phyloP scores from a whole-genome alignment of 2,329 filamentous ascomycete genomes.

The Ceratocystis harringtonii region DNA sequence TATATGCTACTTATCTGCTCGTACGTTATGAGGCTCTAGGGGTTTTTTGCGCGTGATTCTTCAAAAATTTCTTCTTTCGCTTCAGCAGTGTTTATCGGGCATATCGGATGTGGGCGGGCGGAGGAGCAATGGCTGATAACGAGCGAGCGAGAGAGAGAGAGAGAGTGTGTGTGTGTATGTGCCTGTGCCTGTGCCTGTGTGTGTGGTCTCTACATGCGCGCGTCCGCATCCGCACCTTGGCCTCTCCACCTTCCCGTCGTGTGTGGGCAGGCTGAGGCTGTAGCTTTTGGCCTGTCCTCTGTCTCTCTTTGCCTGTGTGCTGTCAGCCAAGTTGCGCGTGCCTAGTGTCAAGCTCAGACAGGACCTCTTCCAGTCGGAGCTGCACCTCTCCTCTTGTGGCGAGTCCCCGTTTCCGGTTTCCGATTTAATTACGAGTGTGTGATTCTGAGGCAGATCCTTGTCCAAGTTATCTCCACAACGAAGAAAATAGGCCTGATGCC shows the following conservation, averaged over 20 bases:
- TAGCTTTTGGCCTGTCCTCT: too few species aligned
- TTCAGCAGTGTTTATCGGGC: neutral
- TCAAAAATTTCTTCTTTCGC: neutral
- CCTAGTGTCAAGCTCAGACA: neutral
- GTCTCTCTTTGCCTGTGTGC: too few species aligned
- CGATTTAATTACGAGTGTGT: constrained; percentile 3
- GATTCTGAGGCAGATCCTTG: constrained; percentile 3
- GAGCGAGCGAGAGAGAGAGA: too few species aligned
- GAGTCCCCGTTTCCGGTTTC: neutral
- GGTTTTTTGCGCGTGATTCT: neutral
- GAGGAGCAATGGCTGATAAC: neutral
- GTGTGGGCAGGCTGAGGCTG: too few species aligned
- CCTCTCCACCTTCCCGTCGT: too few species aligned
- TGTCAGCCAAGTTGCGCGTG: neutral
- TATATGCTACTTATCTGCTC: neutral
- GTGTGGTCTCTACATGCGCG: too few species aligned
- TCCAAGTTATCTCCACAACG: neutral
- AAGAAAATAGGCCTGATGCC: neutral
- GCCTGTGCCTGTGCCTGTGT: too few species aligned
- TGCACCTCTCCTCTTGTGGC: neutral
- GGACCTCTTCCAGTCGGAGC: neutral
- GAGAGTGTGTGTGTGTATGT: too few species aligned
- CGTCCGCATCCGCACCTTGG: too few species aligned
- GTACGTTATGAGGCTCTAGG: neutral
- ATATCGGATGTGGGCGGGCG: neutral